Evolutionary conservation across 768 basidiomycete species (phyloP).

Genomic region (Calocybe indica): DNA sequence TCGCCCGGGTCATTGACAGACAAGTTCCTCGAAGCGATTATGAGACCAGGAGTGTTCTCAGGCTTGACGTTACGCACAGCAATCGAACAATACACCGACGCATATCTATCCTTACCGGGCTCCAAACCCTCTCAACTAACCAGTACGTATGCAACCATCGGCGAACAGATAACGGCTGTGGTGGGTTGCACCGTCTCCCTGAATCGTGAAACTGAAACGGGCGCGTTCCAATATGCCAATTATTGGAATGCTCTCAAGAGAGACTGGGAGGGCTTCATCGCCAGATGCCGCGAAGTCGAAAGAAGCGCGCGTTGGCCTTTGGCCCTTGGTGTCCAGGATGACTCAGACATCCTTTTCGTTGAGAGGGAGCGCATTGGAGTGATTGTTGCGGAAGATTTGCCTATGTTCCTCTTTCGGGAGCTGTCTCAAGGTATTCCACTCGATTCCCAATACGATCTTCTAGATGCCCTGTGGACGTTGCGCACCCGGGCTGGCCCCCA

Average conservation of each 20-base stretch:
- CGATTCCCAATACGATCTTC: constrained; percentile 49
- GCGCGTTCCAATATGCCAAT: constrained; percentile 68
- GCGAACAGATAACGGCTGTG: constrained; percentile 73
- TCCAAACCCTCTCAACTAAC: constrained; percentile 51
- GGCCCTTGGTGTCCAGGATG: constrained; percentile 44
- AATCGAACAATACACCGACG: constrained; percentile 74
- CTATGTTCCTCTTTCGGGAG: constrained; percentile 50
- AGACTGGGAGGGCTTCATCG: constrained; percentile 96
- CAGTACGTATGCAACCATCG: constrained; percentile 57
- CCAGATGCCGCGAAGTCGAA: constrained; percentile 87
- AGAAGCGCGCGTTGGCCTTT: constrained; percentile 80
- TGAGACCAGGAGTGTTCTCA: constrained; percentile 88
- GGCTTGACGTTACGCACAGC: constrained; percentile 74
- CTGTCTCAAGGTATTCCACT: constrained; percentile 35
- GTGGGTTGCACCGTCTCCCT: constrained; percentile 84
- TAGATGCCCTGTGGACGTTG: constrained; percentile 60
- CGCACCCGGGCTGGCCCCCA: constrained; percentile 55
- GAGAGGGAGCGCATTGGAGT: constrained; percentile 75
- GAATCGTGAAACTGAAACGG: constrained; percentile 69
- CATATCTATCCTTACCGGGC: constrained; percentile 62
- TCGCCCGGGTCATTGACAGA: constrained; percentile 66
- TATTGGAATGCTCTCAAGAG: constrained; percentile 83
- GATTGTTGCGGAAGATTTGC: constrained; percentile 60
- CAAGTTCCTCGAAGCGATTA: constrained; percentile 76
- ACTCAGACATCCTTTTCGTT: constrained; percentile 50